Conservation (phyloP, 2,329 filamentous ascomycete genomes). For the Graphilbum ipis-grandicollis region DNA sequence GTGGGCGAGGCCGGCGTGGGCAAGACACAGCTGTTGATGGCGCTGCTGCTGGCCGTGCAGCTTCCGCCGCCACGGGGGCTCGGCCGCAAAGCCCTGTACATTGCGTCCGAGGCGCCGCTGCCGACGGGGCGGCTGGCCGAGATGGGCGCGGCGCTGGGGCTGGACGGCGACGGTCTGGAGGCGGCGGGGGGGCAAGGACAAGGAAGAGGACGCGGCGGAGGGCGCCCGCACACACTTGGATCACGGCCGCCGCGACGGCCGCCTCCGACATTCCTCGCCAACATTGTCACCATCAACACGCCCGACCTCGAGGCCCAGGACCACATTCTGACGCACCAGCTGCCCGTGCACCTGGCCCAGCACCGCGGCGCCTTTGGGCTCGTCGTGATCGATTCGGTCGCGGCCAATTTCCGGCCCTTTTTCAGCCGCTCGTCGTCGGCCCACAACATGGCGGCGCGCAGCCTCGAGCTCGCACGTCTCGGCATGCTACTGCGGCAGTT, state of each 20-base stretch:
- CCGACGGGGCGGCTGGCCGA: slow-evolving; percentile 69
- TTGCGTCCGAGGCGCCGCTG: slow-evolving; percentile 79
- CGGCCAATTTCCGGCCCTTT: slow-evolving; percentile 89
- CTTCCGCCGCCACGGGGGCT: slow-evolving; percentile 58
- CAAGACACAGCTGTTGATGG: slow-evolving; percentile 86
- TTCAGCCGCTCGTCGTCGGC: slow-evolving; percentile 22
- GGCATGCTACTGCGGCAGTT: slow-evolving; percentile 61
- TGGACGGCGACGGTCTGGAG: neutral
- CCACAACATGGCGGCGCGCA: slow-evolving; percentile 50
- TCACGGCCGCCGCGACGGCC: no score
- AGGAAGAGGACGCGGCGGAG: no score
- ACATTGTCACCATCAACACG: slow-evolving; percentile 64
- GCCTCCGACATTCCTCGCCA: slow-evolving; percentile 48
- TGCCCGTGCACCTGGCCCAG: slow-evolving; percentile 50
- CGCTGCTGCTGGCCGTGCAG: slow-evolving; percentile 69
- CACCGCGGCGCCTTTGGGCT: slow-evolving; percentile 55
- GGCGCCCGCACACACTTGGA: no score
- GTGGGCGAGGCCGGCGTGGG: slow-evolving; percentile 86
- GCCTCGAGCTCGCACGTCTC: slow-evolving; percentile 58
- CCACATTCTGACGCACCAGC: slow-evolving; percentile 82
- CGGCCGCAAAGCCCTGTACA: slow-evolving; percentile 65
- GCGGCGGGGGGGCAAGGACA: no score
- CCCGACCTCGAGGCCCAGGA: slow-evolving; percentile 90
- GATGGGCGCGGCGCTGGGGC: slow-evolving; percentile 50
- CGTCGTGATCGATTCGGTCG: slow-evolving; percentile 77